phyloP scores from a whole-genome alignment of 2,329 filamentous ascomycete genomes.

The Cytospora chrysosperma region DNA sequence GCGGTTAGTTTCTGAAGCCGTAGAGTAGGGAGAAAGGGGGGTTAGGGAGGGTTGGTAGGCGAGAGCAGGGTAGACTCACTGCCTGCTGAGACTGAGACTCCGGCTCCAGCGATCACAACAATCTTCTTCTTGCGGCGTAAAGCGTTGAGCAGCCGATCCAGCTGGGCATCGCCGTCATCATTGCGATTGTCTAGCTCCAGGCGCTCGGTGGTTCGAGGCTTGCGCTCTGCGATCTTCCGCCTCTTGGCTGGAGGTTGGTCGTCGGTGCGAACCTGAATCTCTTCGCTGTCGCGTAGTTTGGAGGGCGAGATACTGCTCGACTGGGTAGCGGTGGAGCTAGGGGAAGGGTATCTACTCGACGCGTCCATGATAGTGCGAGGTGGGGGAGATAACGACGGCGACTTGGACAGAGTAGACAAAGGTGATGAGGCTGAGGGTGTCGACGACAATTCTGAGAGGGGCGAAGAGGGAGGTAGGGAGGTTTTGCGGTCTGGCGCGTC shows the following conservation, averaged over 20 bases:
- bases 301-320: conserved; percentile 53
- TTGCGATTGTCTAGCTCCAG: conserved; percentile 64
- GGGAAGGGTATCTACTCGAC: conserved; percentile 52
- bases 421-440: conserved; percentile 50
- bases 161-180: conserved; percentile 55
- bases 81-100: conserved; percentile 94
- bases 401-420: conserved; percentile 52
- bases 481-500: conserved; percentile 28
- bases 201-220: conserved; percentile 74
- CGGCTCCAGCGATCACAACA: conserved; percentile 92
- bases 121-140: conserved; percentile 92
- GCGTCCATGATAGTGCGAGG: conserved; percentile 35
- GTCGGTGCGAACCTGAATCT: conserved; percentile 48
- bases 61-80: conserved; percentile 55
- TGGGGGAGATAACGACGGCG: conserved; percentile 48
- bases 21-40: conserved; percentile 12
- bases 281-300: conserved; percentile 41
- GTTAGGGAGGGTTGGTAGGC: too few species aligned
- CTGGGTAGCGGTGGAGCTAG: conserved; percentile 43
- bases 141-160: conserved; percentile 70
- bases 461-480: conserved; percentile 50
- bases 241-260: conserved; percentile 70
- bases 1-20: conserved; percentile 6
- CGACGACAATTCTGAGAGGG: conserved; percentile 54
- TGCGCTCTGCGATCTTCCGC: conserved; percentile 60